Percentiles rank a stretch among this genome's conserved stretches.
Evolutionary conservation across 305 asterid genomes (phyloP).

Genomic region (Andrographis paniculata): DNA sequence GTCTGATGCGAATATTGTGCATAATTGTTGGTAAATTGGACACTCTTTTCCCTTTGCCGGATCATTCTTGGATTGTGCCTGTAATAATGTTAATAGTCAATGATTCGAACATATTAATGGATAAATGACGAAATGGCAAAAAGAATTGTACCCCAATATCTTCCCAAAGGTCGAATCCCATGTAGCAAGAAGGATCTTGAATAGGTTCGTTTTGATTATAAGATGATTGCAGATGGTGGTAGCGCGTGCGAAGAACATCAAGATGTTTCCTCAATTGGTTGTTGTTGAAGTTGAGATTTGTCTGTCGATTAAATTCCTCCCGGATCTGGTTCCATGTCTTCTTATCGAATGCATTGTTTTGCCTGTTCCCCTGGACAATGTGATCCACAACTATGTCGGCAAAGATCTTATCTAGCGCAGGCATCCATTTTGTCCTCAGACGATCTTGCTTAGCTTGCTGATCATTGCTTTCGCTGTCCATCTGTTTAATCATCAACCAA

Average conservation of each 20-base stretch:
- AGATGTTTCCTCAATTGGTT: conserved; percentile 88
- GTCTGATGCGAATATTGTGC: conserved; percentile 80
- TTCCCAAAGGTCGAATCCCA: conserved; percentile 87
- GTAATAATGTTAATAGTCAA: conserved; percentile 12
- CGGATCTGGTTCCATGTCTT: conserved; percentile 85
- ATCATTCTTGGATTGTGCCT: conserved; percentile 69
- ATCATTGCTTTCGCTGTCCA: conserved; percentile 58
- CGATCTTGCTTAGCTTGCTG: conserved; percentile 82
- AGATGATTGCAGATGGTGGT: conserved; percentile 54
- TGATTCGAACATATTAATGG: background rate
- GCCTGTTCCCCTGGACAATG: conserved; percentile 65
- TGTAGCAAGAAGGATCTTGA: conserved; percentile 63
- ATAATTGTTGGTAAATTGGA: conserved; percentile 64
- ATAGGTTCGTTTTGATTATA: conserved; percentile 42
- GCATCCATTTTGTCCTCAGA: conserved; percentile 87
- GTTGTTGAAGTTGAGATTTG: conserved; percentile 70
- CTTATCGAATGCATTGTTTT: conserved; percentile 81
- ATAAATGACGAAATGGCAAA: background rate
- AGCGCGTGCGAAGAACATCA: conserved; percentile 80
- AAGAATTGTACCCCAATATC: conserved; percentile 55
- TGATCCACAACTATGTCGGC: conserved; percentile 82
- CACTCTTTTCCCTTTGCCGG: conserved; percentile 68
- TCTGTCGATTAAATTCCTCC: conserved; percentile 59
- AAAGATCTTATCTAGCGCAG: conserved; percentile 66
- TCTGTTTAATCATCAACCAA: conserved; percentile 27